phyloP scores from a whole-genome alignment of 1,139 yeast genomes.

The Protomyces lactucae-debilis region DNA sequence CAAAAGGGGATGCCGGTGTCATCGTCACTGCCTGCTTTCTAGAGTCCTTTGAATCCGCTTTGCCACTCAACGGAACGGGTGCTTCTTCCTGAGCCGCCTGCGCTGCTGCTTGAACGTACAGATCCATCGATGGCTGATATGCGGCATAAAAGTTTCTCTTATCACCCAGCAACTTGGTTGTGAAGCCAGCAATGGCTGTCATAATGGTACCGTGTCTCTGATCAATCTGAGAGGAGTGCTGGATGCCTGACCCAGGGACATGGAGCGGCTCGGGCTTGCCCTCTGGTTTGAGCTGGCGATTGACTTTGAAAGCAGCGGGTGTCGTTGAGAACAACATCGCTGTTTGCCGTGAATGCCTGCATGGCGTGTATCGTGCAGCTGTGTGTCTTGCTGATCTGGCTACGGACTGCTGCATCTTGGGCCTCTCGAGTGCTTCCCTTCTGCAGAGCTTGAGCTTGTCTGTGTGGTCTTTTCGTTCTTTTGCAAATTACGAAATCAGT shows the following conservation, averaged over 20 bases:
- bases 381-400: neutral
- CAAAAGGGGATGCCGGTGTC: neutral
- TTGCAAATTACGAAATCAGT: neutral
- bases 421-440: neutral
- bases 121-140: slow-evolving; percentile 24
- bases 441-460: neutral
- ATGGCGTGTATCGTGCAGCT: neutral
- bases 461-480: too few species aligned
- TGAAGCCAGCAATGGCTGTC: slow-evolving; percentile 13
- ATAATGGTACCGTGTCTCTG: slow-evolving; percentile 11
- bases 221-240: slow-evolving; percentile 23
- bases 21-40: neutral
- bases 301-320: slow-evolving; percentile 7
- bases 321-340: slow-evolving; percentile 4
- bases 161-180: slow-evolving; percentile 11
- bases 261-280: slow-evolving; percentile 21
- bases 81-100: slow-evolving; percentile 24
- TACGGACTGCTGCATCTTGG: neutral
- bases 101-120: slow-evolving; percentile 22
- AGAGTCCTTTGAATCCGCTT: neutral
- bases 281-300: slow-evolving; percentile 18
- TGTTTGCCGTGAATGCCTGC: neutral
- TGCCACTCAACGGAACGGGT: neutral
- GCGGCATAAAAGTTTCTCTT: slow-evolving; percentile 16
- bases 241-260: slow-evolving; percentile 21